Evolutionary conservation across 768 basidiomycete genomes (phyloP), one percentile per base, ranked within the genome.

Genomic region (Podaxis rugospora): DNA sequence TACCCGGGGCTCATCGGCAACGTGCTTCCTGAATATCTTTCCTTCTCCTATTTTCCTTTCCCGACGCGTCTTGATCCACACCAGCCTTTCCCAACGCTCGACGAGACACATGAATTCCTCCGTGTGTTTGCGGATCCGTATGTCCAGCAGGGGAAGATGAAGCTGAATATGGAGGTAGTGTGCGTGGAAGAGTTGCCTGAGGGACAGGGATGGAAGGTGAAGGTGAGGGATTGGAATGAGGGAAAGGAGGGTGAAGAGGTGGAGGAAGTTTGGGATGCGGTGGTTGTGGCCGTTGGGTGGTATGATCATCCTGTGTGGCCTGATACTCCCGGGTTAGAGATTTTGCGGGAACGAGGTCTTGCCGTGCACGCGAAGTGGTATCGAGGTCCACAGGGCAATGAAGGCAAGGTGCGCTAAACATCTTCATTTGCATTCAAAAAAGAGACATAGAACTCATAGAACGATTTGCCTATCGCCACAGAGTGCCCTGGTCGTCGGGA

Each of bases 1-100:
- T 83, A 84, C 58, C 75, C 74, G 18, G 76, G 70, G 4, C 66
- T 83, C 54, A 75, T 84, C 40, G 81, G 82, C 23, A 83, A 84
- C 57, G 78, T 83, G 59, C 71, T 81, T 2, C 78, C 82, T 0
- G 76, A 81, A 47, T 78, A 72, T 58, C 69, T 79, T 18, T 72
- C 74, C 7, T 78, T 75, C 65, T 76, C 77, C 0, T 67, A 62
- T 1, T 65, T 60, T 35, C 77, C 74, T 0, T 80, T 79, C 56
- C 75, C 77, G 25, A 66, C 71, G 0, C 65, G 66, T 1, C 61
- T 62, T 23, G 51, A 69, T 0, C 66, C 71, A 0, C 63, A 71
- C 21, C 79, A 78, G 57, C 79, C 77, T 0, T 78, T 78, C 63
- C 77, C 78, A 3, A 76, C 74, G 0, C 66, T 79, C 18, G 51